Conservation (phyloP, 1,139 yeast species). For the Hanseniaspora sp. region DNA sequence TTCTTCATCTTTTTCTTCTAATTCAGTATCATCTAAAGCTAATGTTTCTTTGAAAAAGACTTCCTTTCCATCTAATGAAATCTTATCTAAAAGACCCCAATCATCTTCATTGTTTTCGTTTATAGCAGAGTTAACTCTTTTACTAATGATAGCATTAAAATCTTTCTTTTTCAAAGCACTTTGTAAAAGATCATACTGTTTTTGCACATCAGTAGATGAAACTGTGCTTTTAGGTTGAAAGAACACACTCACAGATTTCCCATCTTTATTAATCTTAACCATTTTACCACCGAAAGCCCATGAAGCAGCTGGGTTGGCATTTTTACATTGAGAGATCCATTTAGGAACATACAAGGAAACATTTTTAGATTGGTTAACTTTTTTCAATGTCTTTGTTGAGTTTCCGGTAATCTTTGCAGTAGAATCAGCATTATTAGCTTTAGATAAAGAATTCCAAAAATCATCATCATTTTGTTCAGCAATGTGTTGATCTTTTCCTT, state of each 20-base stretch:
- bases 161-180: constrained; percentile 50
- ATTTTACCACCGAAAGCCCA: constrained; percentile 94
- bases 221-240: constrained; percentile 38
- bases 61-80: constrained; percentile 43
- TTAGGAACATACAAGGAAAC: constrained; percentile 65
- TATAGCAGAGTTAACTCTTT: constrained; percentile 37
- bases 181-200: constrained; percentile 35
- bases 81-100: constrained; percentile 61
- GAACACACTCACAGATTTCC: constrained; percentile 39
- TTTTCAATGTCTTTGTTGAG: constrained; percentile 45
- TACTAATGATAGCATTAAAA: constrained; percentile 44
- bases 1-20: constrained; percentile 24
- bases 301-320: constrained; percentile 41
- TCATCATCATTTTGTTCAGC: constrained; percentile 18
- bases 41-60: constrained; percentile 31
- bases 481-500: constrained; percentile 21
- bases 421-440: not conserved
- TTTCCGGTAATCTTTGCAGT: constrained; percentile 36
- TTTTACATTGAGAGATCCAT: constrained; percentile 65
- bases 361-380: constrained; percentile 23
- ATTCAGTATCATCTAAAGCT: constrained; percentile 30
- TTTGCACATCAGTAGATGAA: constrained; percentile 25
- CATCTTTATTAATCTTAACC: constrained; percentile 43
- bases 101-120: constrained; percentile 48
- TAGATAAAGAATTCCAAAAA: constrained; percentile 15